Percentiles rank a stretch among this genome's conserved stretches.
phyloP scores from a whole-genome alignment of 2,329 filamentous ascomycete genomes.

The Macrophomina pseudophaseolina region DNA sequence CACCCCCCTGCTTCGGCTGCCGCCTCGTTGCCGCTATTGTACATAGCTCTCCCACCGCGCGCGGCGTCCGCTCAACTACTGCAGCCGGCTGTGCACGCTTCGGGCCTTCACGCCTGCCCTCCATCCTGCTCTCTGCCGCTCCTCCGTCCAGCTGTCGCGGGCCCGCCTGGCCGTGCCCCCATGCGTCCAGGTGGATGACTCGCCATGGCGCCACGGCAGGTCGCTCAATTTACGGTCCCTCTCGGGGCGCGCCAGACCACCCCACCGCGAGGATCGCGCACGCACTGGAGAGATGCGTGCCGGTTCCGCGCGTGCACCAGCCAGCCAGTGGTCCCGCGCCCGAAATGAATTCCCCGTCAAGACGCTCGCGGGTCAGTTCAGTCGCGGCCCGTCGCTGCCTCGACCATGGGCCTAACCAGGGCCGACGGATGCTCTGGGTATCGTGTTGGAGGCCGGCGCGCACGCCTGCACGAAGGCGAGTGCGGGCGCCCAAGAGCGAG shows the following conservation, averaged over 20 bases:
- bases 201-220: neutral
- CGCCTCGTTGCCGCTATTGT: neutral
- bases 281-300: too few species aligned
- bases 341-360: constrained; percentile 16
- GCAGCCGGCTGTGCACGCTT: neutral
- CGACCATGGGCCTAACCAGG: neutral
- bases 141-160: neutral
- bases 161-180: neutral
- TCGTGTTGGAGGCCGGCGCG: too few species aligned
- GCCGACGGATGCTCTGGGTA: too few species aligned
- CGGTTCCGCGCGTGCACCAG: too few species aligned
- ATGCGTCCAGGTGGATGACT: constrained; percentile 2
- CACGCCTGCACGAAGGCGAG: neutral
- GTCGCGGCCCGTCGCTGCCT: neutral
- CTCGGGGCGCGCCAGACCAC: neutral
- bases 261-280: neutral
- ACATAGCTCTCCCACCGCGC: too few species aligned
- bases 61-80: neutral
- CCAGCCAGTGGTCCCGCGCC: too few species aligned
- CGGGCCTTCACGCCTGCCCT: neutral
- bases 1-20: neutral
- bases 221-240: neutral
- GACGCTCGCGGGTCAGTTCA: neutral
- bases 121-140: too few species aligned
- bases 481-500: too few species aligned